phyloP scores from a whole-genome alignment of 1,284 basidiomycete genomes.

The Xerocomus minutiporus region DNA sequence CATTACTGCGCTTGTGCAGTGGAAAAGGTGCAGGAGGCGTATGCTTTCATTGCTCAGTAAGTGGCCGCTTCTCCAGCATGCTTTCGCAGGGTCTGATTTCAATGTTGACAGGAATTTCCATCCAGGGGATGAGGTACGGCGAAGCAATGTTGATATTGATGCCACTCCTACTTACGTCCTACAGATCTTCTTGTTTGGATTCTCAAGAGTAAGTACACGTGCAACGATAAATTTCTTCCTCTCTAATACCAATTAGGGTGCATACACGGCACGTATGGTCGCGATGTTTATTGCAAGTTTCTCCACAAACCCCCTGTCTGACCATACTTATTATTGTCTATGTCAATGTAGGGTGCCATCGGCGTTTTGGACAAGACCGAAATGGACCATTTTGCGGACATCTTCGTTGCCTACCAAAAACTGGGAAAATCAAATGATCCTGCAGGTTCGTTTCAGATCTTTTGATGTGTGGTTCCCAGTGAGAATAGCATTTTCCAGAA shows the following conservation, averaged over 20 bases:
- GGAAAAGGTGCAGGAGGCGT: conserved; percentile 69
- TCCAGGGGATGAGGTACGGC: conserved; percentile 61
- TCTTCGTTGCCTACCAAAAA: conserved; percentile 58
- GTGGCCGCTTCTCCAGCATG: conserved; percentile 22
- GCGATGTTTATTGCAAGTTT: conserved; percentile 58
- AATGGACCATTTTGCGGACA: conserved; percentile 64
- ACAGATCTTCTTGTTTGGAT: conserved; percentile 69
- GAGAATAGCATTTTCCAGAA: conserved; percentile 34
- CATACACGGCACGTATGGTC: conserved; percentile 69
- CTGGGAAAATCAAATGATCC: conserved; percentile 49
- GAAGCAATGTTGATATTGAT: neutral
- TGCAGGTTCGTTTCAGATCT: conserved; percentile 36
- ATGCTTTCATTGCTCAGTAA: conserved; percentile 70
- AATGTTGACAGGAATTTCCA: conserved; percentile 50
- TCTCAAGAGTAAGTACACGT: conserved; percentile 51
- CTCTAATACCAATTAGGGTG: conserved; percentile 40
- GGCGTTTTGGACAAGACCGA: conserved; percentile 61
- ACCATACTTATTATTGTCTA: neutral
- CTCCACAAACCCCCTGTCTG: neutral
- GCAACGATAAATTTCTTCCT: neutral
- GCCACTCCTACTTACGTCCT: conserved; percentile 7
- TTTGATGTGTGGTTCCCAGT: neutral
- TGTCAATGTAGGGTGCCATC: conserved; percentile 47
- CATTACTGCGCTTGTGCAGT: conserved; percentile 32
- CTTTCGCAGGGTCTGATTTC: neutral